These are phyloP conservation scores for Platismatia glauca DNA, from an alignment of 495 filamentous ascomycete genomes.

Conservation along the genomic window DNA sequence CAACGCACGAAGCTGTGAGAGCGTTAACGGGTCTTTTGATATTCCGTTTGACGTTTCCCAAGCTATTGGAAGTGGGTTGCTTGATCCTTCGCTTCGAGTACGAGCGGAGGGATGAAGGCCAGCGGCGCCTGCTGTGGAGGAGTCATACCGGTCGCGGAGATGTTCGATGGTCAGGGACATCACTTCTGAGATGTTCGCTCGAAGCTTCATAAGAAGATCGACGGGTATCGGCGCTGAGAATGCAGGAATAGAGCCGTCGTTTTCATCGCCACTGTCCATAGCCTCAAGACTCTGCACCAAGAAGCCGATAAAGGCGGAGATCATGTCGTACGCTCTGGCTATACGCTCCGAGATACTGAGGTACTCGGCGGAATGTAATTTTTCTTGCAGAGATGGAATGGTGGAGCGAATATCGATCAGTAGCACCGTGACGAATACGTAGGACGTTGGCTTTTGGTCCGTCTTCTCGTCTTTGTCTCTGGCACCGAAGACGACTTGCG, in stretches of 20 bases:
- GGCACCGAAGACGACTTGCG: slow-evolving; percentile 32
- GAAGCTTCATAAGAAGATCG: slow-evolving; percentile 48
- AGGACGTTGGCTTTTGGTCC: slow-evolving; percentile 43
- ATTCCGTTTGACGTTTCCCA: not conserved
- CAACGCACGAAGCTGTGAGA: slow-evolving; percentile 42
- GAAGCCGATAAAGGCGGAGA: slow-evolving; percentile 50
- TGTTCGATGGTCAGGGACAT: slow-evolving; percentile 52
- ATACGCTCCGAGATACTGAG: slow-evolving; percentile 40
- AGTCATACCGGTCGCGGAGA: slow-evolving; percentile 57
- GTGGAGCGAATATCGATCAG: slow-evolving; percentile 54
- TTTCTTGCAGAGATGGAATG: slow-evolving; percentile 49
- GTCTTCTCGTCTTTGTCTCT: slow-evolving; percentile 19
- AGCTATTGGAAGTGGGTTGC: not conserved
- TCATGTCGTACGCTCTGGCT: slow-evolving; percentile 47
- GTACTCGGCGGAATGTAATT: slow-evolving; percentile 44
- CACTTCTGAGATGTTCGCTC: slow-evolving; percentile 48
- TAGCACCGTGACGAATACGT: slow-evolving; percentile 51
- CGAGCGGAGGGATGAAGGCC: slow-evolving; percentile 44
- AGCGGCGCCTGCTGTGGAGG: slow-evolving; percentile 42
- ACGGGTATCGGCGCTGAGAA: slow-evolving; percentile 32
- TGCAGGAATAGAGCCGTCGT: slow-evolving; percentile 13
- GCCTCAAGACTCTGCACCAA: slow-evolving; percentile 43
- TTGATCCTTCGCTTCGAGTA: slow-evolving; percentile 25
- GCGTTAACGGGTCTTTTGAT: slow-evolving; percentile 36
- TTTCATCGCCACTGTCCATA: slow-evolving; percentile 21